Conservation (phyloP, 208 protist genomes). For the Acanthamoeba sp. region DNA sequence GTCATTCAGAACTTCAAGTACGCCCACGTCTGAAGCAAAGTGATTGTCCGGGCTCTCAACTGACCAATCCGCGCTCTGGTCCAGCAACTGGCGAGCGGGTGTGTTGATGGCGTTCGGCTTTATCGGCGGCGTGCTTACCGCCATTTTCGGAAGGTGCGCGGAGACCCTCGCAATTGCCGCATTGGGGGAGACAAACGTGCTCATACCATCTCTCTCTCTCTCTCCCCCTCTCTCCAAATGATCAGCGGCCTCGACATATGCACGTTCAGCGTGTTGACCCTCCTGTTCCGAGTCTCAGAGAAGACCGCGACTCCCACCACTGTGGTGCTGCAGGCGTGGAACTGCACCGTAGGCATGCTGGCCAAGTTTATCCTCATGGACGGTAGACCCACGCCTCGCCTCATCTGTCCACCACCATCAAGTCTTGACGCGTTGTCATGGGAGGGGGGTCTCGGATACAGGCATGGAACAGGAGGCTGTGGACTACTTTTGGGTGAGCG, state of each 20-base stretch:
- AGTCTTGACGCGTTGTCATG: neutral
- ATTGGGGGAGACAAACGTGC: too few species aligned
- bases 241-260: slow-evolving; percentile 73
- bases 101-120: slow-evolving; percentile 69
- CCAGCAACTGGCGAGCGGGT: slow-evolving; percentile 10
- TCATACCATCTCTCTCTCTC: too few species aligned
- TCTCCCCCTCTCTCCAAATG: too few species aligned
- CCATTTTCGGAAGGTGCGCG: slow-evolving; percentile 48
- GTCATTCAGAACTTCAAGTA: slow-evolving; percentile 60
- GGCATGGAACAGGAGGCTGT: slow-evolving; percentile 61
- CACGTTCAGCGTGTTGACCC: slow-evolving; percentile 74
- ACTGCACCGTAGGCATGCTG: slow-evolving; percentile 34
- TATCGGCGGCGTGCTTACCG: slow-evolving; percentile 71
- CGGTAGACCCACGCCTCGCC: neutral
- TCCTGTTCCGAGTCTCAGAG: slow-evolving; percentile 73
- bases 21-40: neutral
- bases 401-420: neutral
- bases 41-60: neutral
- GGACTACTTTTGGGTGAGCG: slow-evolving; percentile 69
- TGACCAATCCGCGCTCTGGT: neutral
- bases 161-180: neutral
- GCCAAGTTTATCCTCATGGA: slow-evolving; percentile 65
- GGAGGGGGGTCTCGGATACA: neutral
- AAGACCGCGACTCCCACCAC: slow-evolving; percentile 78
- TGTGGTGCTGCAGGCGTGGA: slow-evolving; percentile 60